A percentile compares a stretch with the other conserved stretches of the same genome.
Evolutionary conservation across 2,329 filamentous ascomycete species (phyloP).

Genomic region (Botryotinia convoluta): DNA sequence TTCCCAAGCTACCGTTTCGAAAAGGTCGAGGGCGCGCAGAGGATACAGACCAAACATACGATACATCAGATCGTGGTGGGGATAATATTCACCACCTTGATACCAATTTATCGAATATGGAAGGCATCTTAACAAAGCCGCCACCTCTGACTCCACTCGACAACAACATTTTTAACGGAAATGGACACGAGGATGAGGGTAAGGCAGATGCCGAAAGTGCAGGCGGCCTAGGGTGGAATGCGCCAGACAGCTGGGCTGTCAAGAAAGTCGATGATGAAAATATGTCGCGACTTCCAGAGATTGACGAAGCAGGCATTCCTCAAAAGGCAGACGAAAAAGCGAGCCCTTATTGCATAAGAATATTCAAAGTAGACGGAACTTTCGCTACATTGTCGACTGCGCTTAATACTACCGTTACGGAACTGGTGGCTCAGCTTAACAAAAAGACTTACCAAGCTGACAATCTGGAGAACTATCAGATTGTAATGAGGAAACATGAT

Average conservation of each 20-base stretch:
- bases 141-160: conserved; percentile 70
- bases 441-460: conserved; percentile 94
- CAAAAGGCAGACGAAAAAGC: conserved; percentile 71
- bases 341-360: conserved; percentile 83
- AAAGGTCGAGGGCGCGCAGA: conserved; percentile 54
- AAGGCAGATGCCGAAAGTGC: conserved; percentile 34
- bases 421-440: conserved; percentile 85
- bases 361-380: conserved; percentile 90
- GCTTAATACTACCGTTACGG: conserved; percentile 78
- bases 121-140: conserved; percentile 77
- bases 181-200: conserved; percentile 45
- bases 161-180: conserved; percentile 46
- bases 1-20: conserved; percentile 58
- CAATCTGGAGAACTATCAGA: conserved; percentile 89
- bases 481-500: conserved; percentile 91
- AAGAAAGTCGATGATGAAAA: conserved; percentile 68
- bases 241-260: conserved; percentile 95
- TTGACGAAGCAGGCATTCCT: conserved; percentile 66
- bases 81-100: conserved; percentile 68
- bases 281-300: conserved; percentile 53
- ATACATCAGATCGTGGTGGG: conserved; percentile 27
- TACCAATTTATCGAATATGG: conserved; percentile 86
- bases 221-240: conserved; percentile 70
- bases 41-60: conserved; percentile 53
- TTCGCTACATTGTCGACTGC: conserved; percentile 88